Conservation (phyloP, 371 early-diverging fungal genomes). For the Mycotypha africana region DNA sequence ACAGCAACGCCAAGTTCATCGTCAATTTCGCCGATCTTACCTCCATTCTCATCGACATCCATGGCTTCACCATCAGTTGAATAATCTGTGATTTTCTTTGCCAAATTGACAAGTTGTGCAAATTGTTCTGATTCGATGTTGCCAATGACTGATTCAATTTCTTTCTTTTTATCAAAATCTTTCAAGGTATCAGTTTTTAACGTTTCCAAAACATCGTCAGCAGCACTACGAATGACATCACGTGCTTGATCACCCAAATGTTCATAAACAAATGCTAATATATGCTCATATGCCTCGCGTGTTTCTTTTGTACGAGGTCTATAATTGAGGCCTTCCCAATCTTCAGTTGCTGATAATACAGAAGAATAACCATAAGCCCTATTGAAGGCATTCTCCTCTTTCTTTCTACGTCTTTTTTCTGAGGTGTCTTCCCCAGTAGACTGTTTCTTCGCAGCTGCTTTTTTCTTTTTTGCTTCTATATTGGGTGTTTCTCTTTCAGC, state of each 20-base stretch:
- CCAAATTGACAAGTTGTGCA: constrained; percentile 83
- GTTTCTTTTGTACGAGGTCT: constrained; percentile 93
- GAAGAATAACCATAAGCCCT: constrained; percentile 75
- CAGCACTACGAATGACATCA: constrained; percentile 87
- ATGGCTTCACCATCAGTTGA: constrained; percentile 38
- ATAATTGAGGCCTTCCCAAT: constrained; percentile 83
- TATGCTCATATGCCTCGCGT: constrained; percentile 83
- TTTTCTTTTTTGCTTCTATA: constrained; percentile 64
- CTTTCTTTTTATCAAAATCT: constrained; percentile 86
- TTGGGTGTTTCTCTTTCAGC: constrained; percentile 67
- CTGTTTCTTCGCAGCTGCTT: constrained; percentile 43
- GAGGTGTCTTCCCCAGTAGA: constrained; percentile 36
- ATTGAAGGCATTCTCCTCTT: constrained; percentile 55
- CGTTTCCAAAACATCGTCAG: constrained; percentile 78
- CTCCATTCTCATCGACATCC: constrained; percentile 45
- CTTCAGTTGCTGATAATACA: constrained; percentile 89
- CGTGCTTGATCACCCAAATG: constrained; percentile 86
- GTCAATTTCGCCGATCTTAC: constrained; percentile 55
- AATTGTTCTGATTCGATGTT: constrained; percentile 72
- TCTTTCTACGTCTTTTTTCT: constrained; percentile 51
- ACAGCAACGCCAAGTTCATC: constrained; percentile 75
- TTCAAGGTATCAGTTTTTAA: constrained; percentile 82
- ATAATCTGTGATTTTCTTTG: constrained; percentile 93
- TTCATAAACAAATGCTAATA: constrained; percentile 76
- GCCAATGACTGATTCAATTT: constrained; percentile 73